Base-by-base conservation (phyloP, 2,329 filamentous ascomycete species). In the Penicillium sp. region DNA sequence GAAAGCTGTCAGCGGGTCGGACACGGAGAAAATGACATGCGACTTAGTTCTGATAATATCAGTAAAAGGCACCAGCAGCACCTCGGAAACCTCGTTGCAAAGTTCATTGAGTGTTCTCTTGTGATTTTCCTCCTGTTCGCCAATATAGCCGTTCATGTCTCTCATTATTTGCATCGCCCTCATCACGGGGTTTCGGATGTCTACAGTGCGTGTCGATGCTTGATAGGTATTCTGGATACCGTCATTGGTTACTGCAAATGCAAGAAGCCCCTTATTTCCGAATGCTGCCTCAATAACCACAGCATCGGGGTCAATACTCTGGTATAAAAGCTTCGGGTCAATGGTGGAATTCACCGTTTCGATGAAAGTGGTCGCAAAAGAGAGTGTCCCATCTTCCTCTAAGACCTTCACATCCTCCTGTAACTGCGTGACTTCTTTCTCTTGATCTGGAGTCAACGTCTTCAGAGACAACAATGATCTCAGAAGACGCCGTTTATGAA, bases 21-120 rank as follows among this genome's bases (percentile, higher is more conserved):
- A 67, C 3, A 65, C 31, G 2, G 66, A 68, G 45, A 68, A 67
- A 6, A 68, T 62, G 29, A 68, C 50, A 27, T 68, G 65, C 3
- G 54, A 55, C 43, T 67, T 68, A 13, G 31, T 29, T 57, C 50
- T 49, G 19, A 68, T 62, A 1, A 55, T 67, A 2, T 55, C 46
- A 7, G 52, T 27, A 46, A 68, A 68, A 13, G 66, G 65, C 1
- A 26, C 29, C 10, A 68, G 44, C 19, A 68, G 42, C 3, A 59
- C 39, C 3, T 57, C 47, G 3, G 66, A 68, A 1, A 68, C 63
- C 3, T 56, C 27, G 4, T 50, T 33, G 3, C 58, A 59, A 11
- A 65, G 53, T 5, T 50, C n/a, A 16, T 53, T 48, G 1, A 67
- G 57, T 13, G 35, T 10, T 21, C 11, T 25, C 45, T 67, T 68